phyloP scores from a whole-genome alignment of 805 yeast genomes.

The Candida railenensis region DNA sequence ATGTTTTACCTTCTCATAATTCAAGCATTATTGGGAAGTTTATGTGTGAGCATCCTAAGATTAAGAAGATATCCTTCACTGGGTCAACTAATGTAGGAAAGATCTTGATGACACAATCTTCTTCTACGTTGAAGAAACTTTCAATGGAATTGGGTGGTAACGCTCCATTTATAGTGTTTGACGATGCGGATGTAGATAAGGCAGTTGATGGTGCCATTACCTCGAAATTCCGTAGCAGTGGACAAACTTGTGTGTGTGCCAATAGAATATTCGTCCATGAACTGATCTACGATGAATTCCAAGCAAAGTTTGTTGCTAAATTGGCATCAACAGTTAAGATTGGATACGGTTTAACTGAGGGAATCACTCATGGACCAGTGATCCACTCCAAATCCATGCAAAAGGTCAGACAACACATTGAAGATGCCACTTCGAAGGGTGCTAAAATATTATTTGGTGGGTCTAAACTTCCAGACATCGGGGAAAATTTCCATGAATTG shows the following conservation, averaged over 20 bases:
- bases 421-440: conserved; percentile 65
- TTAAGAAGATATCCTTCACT: conserved; percentile 61
- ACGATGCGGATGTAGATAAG: conserved; percentile 55
- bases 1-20: conserved; percentile 54
- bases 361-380: conserved; percentile 75
- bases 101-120: conserved; percentile 54
- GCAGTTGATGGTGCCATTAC: conserved; percentile 54
- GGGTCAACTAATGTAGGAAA: conserved; percentile 67
- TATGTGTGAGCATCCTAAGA: conserved; percentile 41
- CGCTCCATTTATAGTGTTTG: conserved; percentile 62
- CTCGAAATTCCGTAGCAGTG: conserved; percentile 59
- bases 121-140: conserved; percentile 57
- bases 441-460: conserved; percentile 70
- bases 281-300: conserved; percentile 48
- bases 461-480: conserved; percentile 48
- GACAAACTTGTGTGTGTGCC: conserved; percentile 68
- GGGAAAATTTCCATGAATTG: conserved; percentile 64
- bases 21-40: conserved; percentile 48
- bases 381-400: conserved; percentile 61
- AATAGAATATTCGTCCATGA: conserved; percentile 58
- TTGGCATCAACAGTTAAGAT: conserved; percentile 38
- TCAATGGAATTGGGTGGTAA: conserved; percentile 69
- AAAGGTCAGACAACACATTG: conserved; percentile 61
- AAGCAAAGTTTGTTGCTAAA: conserved; percentile 39
- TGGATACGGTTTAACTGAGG: conserved; percentile 61